phyloP scores from a whole-genome alignment of 306 rosid genomes.

The Vicia sativa region DNA sequence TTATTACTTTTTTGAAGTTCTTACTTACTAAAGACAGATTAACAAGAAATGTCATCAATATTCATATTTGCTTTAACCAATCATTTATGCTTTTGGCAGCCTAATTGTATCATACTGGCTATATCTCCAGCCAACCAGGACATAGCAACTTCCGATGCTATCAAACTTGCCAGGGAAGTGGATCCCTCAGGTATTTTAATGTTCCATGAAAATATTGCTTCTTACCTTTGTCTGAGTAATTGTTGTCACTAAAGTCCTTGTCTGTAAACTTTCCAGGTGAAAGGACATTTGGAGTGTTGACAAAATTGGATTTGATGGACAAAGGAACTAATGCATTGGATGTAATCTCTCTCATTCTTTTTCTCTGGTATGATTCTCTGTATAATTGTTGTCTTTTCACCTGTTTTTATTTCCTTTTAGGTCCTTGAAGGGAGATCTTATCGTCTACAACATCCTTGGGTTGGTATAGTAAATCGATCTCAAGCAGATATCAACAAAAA shows the following conservation, averaged over 20 bases:
- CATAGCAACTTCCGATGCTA: slow-evolving; percentile 97
- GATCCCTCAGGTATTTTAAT: slow-evolving; percentile 69
- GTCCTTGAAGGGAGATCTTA: slow-evolving; percentile 97
- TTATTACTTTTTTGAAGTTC: slow-evolving; percentile 28
- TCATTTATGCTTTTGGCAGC: slow-evolving; percentile 54
- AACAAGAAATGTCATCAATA: background rate
- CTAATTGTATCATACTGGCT: slow-evolving; percentile 83
- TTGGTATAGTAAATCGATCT: slow-evolving; percentile 95
- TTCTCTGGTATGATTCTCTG: background rate
- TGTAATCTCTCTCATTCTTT: slow-evolving; percentile 46
- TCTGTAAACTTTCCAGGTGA: slow-evolving; percentile 62
- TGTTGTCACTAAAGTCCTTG: slow-evolving; percentile 25
- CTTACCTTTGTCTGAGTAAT: slow-evolving; percentile 9
- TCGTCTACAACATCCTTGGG: slow-evolving; percentile 92
- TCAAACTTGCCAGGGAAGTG: slow-evolving; percentile 86
- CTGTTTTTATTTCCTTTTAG: slow-evolving; percentile 43
- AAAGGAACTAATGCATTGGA: slow-evolving; percentile 92
- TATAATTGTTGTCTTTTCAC: slow-evolving; percentile 12
- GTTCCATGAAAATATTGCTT: slow-evolving; percentile 1
- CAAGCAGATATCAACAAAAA: slow-evolving; percentile 95
- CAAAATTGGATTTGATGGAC: slow-evolving; percentile 95
- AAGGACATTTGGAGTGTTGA: slow-evolving; percentile 87
- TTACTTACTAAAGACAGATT: slow-evolving; percentile 9
- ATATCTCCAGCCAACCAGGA: slow-evolving; percentile 96
- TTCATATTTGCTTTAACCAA: slow-evolving; percentile 26